Conservation (phyloP, 1,284 basidiomycete genomes). For the Ceratobasidium papillatum region DNA sequence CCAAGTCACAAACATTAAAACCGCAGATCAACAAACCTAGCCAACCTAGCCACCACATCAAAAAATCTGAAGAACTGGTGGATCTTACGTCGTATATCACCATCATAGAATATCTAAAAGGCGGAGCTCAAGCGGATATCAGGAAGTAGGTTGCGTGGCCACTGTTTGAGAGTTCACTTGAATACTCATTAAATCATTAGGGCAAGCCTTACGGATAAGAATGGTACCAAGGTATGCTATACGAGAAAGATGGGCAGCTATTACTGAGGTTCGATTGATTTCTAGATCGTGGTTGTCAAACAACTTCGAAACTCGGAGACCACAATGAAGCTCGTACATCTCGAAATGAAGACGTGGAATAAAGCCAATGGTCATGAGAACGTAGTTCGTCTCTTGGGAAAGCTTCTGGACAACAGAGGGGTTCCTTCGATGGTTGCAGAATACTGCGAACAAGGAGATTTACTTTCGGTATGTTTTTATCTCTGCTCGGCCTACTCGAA, state of each 20-base stretch:
- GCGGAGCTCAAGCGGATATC: conserved; percentile 19
- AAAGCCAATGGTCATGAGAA: background rate
- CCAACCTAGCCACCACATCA: background rate
- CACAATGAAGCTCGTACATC: background rate
- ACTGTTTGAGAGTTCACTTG: too few relatives aligned
- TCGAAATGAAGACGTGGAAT: conserved; percentile 24
- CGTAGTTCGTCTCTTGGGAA: conserved; percentile 8
- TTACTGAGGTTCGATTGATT: background rate
- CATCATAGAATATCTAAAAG: conserved; percentile 2
- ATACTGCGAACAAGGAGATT: conserved; percentile 15
- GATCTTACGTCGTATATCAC: conserved; percentile 4
- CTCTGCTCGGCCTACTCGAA: background rate
- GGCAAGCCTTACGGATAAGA: background rate
- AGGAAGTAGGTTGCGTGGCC: background rate
- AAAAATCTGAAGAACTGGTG: background rate
- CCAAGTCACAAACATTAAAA: background rate
- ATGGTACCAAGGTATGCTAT: background rate
- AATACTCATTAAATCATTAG: background rate
- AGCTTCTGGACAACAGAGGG: background rate
- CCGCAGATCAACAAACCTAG: background rate
- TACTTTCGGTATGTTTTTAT: conserved; percentile 13
- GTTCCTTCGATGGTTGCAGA: conserved; percentile 18
- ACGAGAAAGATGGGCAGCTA: background rate
- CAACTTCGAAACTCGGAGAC: background rate
- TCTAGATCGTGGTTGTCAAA: conserved; percentile 13